Base-by-base conservation (phyloP, 176 grass and related monocot species). In the Tillandsia fasciculata region DNA sequence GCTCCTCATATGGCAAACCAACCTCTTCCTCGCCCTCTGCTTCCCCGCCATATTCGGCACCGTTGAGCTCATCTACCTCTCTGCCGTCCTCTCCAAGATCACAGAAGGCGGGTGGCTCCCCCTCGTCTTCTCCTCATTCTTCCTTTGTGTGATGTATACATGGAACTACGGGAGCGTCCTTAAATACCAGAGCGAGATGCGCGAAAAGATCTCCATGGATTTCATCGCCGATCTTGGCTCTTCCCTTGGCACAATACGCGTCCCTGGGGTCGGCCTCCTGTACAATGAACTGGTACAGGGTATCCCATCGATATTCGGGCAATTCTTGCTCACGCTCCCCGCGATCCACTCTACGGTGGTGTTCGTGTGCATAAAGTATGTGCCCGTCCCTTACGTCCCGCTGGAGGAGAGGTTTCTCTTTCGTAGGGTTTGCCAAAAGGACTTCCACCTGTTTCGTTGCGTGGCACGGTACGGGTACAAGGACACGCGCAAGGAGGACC, bases 281-380 rank as follows among this genome's bases (percentile, higher is more conserved):
- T 99, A 99, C 82, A 99, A 99, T 70, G 94, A 99, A 67, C 80
- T 99, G 61, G 94, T 99, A 51, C 94, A 99, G 64, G 94, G 94
- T 26, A 82, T 99, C 28, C 94, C 94, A 20, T 93, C 89, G 15
- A 87, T 93, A 66, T 99, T 99, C 42, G 90, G 89, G 23, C 89
- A 90, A 67, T 73, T 99, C 52, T 74, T 99, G 54, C 64, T 99
- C 29, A 84, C 86, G 9, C 89, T 99, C 10, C 94, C 94, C 42
- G 89, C 89, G 52, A 82, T 92, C 72, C 89, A 99, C 72, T 92
- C 94, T 23, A 99, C 87, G 0, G 80, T 99, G 14, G 89, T 99
- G 48, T 99, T 99, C 61, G 87, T 99, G 48, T 99, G 94, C 77
- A 99, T 99, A 13, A 99, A 99, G 23, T 86, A 93, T 53, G 80